Percentiles rank a stretch among this genome's conserved stretches.
phyloP scores from a whole-genome alignment of 768 basidiomycete species.

The Amyloporia xantha region DNA sequence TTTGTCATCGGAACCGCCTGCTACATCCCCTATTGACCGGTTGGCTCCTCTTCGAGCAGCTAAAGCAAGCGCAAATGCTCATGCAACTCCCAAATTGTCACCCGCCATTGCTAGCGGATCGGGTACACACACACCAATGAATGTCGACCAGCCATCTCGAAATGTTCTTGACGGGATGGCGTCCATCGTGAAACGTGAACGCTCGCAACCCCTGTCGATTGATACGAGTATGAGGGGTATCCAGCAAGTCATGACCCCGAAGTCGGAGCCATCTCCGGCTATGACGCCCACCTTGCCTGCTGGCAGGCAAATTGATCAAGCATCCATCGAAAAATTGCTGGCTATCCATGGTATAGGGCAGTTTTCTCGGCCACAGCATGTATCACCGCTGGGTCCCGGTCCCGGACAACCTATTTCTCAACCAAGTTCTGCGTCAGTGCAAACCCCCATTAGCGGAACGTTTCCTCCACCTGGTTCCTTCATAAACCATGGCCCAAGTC shows the following conservation, averaged over 20 bases:
- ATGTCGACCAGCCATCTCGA: neutral
- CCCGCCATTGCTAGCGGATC: neutral
- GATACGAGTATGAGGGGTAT: neutral
- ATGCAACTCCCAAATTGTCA: neutral
- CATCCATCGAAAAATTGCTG: neutral
- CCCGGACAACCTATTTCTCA: neutral
- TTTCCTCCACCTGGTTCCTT: neutral
- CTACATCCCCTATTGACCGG: neutral
- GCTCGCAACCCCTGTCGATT: neutral
- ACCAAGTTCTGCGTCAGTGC: neutral
- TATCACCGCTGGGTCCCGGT: neutral
- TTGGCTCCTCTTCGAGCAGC: slow-evolving; percentile 2
- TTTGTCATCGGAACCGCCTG: neutral
- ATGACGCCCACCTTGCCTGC: neutral
- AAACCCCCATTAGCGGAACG: neutral
- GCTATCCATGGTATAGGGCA: neutral
- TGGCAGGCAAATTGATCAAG: neutral
- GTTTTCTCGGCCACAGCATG: neutral
- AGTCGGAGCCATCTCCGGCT: neutral
- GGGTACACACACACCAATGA: neutral
- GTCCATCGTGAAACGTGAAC: neutral
- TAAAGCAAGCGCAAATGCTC: neutral
- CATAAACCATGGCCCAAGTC: neutral
- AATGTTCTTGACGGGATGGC: neutral
- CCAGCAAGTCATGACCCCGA: neutral